phyloP scores from a whole-genome alignment of 257 asterid genomes.

The Knoxia roxburghii region DNA sequence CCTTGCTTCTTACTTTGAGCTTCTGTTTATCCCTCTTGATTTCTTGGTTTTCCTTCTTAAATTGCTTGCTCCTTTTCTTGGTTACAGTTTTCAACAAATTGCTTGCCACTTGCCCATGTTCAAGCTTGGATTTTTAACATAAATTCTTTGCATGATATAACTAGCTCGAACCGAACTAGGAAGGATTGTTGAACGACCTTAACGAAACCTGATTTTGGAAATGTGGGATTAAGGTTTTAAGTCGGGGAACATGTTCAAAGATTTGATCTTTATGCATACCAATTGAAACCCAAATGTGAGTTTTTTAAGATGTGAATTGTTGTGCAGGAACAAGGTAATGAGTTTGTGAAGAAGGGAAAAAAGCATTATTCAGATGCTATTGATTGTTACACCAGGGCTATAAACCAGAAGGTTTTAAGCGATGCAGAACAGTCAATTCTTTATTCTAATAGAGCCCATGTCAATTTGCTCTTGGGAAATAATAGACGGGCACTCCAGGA shows the following conservation, averaged over 20 bases:
- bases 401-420: conserved; percentile 74
- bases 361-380: conserved; percentile 74
- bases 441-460: conserved; percentile 89
- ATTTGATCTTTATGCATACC: neutral
- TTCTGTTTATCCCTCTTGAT: neutral
- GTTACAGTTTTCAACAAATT: no score
- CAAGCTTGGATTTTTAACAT: neutral
- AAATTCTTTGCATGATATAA: neutral
- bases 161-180: neutral
- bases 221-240: neutral
- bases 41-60: neutral
- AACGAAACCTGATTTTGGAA: neutral
- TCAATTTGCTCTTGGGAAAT: conserved; percentile 76
- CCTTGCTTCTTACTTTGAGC: neutral
- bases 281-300: neutral
- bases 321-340: conserved; percentile 82
- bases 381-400: conserved; percentile 89
- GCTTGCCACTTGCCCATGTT: no score
- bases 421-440: conserved; percentile 61
- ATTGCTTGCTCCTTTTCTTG: neutral
- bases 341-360: conserved; percentile 72
- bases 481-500: conserved; percentile 76
- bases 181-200: neutral
- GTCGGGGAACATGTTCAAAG: neutral
- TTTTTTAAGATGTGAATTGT: neutral